Percentiles rank a stretch among this genome's conserved stretches.
Conservation (phyloP, 768 basidiomycete genomes). For the Hypholoma sublateritium region DNA sequence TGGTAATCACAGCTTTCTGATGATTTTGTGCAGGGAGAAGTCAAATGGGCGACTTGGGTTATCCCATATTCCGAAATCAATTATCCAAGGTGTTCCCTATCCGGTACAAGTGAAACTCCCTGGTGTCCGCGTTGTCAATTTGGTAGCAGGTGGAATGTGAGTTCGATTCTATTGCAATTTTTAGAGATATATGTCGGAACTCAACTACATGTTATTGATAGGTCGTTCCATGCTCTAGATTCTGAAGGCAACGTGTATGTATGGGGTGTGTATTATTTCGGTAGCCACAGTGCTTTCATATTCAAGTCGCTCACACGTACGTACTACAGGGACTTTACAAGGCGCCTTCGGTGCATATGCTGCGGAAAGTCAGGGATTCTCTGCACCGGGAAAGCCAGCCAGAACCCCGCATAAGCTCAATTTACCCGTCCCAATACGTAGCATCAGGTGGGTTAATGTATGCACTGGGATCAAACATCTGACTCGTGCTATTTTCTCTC, state of each 20-base stretch:
- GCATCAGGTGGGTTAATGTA: slow-evolving; percentile 55
- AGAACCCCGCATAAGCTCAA: slow-evolving; percentile 54
- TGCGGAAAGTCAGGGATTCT: slow-evolving; percentile 54
- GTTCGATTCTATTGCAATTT: slow-evolving; percentile 20
- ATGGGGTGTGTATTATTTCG: slow-evolving; percentile 61
- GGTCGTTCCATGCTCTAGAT: slow-evolving; percentile 88
- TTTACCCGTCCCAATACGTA: slow-evolving; percentile 58
- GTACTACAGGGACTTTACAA: slow-evolving; percentile 56
- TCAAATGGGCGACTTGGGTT: slow-evolving; percentile 67
- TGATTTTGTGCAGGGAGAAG: slow-evolving; percentile 47
- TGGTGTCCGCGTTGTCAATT: slow-evolving; percentile 61
- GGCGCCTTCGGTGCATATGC: slow-evolving; percentile 33
- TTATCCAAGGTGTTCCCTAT: slow-evolving; percentile 48
- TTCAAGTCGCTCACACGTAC: not conserved
- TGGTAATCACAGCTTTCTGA: not conserved
- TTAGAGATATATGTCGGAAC: not conserved
- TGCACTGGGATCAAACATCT: not conserved
- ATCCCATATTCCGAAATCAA: slow-evolving; percentile 30
- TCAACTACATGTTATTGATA: slow-evolving; percentile 23
- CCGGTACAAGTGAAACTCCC: slow-evolving; percentile 65
- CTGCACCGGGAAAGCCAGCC: slow-evolving; percentile 50
- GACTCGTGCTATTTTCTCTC: slow-evolving; percentile 6
- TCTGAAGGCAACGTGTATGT: slow-evolving; percentile 69
- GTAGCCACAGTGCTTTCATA: not conserved
- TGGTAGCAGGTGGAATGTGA: slow-evolving; percentile 84